Evolutionary conservation across 1,139 yeast genomes (phyloP).

Genomic region (Magnusiomyces sp.): DNA sequence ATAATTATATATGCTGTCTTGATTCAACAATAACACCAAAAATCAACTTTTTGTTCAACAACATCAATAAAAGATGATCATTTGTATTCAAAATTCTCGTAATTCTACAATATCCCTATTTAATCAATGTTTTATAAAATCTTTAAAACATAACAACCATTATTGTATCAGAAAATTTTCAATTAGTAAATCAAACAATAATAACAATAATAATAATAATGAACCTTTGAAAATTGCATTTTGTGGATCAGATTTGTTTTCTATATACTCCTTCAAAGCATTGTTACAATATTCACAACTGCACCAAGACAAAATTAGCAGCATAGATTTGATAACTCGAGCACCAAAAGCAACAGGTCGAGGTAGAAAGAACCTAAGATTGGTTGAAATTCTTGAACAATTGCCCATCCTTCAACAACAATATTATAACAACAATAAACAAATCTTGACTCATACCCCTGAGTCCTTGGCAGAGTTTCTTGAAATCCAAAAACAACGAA

Average conservation of each 20-base stretch:
- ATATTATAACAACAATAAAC: conserved; percentile 52
- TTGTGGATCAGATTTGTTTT: conserved; percentile 77
- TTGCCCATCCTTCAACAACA: conserved; percentile 32
- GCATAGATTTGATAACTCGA: conserved; percentile 58
- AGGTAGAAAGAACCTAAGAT: conserved; percentile 39
- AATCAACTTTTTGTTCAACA: no score
- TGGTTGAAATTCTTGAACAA: conserved; percentile 46
- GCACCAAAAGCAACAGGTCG: conserved; percentile 68
- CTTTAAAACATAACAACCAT: no score
- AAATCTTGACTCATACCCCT: conserved; percentile 8
- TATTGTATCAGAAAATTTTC: no score
- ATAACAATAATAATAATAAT: no score
- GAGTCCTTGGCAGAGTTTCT: conserved; percentile 39
- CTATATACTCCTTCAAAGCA: conserved; percentile 48
- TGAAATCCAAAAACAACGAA: conserved; percentile 23
- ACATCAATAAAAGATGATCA: no score
- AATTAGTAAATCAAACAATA: no score
- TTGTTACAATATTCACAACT: conserved; percentile 35
- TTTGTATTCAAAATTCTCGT: no score
- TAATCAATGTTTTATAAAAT: no score
- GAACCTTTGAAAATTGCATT: conserved; percentile 43
- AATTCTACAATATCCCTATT: no score
- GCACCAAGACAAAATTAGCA: conserved; percentile 32
- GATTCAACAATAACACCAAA: no score
- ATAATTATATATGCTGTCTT: no score